A percentile compares a stretch with the other conserved stretches of the same genome.
Evolutionary conservation across 2,329 filamentous ascomycete species (phyloP).

Genomic region (Seiridium unicorne): DNA sequence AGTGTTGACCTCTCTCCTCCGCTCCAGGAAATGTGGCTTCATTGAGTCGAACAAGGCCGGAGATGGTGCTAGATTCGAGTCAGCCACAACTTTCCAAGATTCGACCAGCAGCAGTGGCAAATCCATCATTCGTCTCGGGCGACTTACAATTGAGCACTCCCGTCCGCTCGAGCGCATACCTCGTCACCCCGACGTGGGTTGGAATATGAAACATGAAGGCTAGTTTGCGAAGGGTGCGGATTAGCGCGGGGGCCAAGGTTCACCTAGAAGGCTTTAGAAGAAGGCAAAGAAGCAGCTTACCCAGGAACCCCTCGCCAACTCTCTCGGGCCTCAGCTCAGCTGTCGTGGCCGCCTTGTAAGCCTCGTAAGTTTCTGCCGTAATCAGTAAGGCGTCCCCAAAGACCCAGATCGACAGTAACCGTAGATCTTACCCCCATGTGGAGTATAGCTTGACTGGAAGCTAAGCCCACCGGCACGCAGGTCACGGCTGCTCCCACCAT

Average conservation of each 20-base stretch:
- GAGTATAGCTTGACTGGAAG: slow-evolving; percentile 27
- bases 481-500: slow-evolving; percentile 24
- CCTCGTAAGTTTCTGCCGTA: slow-evolving; percentile 21
- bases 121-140: not conserved
- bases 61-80: slow-evolving; percentile 12
- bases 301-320: slow-evolving; percentile 20
- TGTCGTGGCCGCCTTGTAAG: slow-evolving; percentile 17
- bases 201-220: slow-evolving; percentile 26
- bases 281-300: slow-evolving; percentile 10
- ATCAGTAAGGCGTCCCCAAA: not conserved
- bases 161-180: slow-evolving; percentile 16
- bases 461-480: slow-evolving; percentile 27
- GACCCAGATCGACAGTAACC: not conserved
- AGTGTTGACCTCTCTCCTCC: slow-evolving; percentile 15
- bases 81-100: not conserved
- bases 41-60: slow-evolving; percentile 18
- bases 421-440: slow-evolving; percentile 20
- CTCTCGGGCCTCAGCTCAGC: slow-evolving; percentile 17
- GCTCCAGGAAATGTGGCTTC: slow-evolving; percentile 18
- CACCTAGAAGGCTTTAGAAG: slow-evolving; percentile 3
- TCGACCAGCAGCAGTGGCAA: too few species aligned
- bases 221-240: not conserved
- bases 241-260: not conserved
- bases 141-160: slow-evolving; percentile 16
- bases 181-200: slow-evolving; percentile 22